phyloP scores from a whole-genome alignment of 768 basidiomycete genomes.

The Amanita rubescens region DNA sequence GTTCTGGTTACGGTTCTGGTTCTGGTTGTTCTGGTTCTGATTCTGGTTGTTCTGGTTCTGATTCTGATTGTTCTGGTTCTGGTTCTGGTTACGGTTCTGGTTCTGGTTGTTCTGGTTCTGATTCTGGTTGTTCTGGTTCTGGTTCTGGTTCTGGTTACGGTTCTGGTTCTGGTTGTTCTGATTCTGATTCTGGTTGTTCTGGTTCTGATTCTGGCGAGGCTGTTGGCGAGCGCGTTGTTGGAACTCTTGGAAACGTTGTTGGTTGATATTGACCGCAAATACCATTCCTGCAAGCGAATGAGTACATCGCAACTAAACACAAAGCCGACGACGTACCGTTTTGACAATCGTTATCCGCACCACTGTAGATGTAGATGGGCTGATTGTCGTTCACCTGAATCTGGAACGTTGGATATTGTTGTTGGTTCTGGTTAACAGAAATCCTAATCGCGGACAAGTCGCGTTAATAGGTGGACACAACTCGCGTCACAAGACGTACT shows the following conservation, averaged over 20 bases:
- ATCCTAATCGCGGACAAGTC: no score
- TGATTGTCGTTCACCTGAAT: conserved; percentile 33
- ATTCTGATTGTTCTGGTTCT: no score
- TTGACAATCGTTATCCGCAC: conserved; percentile 46
- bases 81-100: no score
- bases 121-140: no score
- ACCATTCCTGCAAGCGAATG: conserved; percentile 46
- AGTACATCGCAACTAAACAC: background rate
- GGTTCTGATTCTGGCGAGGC: background rate
- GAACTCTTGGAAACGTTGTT: background rate
- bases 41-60: no score
- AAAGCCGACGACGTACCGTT: conserved; percentile 17
- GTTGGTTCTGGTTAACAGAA: conserved; percentile 28
- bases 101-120: no score
- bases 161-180: no score
- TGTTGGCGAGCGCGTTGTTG: background rate
- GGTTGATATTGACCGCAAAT: conserved; percentile 46
- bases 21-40: no score
- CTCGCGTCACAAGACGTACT: no score
- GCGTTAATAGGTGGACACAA: no score
- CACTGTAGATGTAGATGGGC: conserved; percentile 54
- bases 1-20: no score
- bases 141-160: no score
- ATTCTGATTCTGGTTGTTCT: background rate
- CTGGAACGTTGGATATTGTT: conserved; percentile 27